Conservation (phyloP, 2,329 filamentous ascomycete species). For the Verticillium albo-atrum region DNA sequence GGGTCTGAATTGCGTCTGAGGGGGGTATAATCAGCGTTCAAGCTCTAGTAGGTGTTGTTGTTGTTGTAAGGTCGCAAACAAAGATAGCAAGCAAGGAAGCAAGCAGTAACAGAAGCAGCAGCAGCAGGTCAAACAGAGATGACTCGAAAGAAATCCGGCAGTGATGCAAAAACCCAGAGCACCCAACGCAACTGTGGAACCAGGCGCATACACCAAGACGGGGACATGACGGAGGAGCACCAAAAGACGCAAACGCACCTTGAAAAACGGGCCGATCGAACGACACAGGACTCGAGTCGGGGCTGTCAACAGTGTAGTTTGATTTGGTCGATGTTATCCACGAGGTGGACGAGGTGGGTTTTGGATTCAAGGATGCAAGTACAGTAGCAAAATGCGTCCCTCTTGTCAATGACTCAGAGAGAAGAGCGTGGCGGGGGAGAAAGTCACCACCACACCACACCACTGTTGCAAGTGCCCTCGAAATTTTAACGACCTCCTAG, state of each 20-base stretch:
- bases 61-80: not conserved
- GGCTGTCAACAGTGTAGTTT: not conserved
- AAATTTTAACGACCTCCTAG: no score
- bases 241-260: not conserved
- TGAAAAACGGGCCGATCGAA: not conserved
- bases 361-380: not conserved
- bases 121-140: no score
- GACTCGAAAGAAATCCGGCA: not conserved
- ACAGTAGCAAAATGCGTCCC: no score
- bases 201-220: not conserved
- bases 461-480: no score
- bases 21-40: not conserved
- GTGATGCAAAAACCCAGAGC: not conserved
- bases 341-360: not conserved
- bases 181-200: not conserved
- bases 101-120: no score
- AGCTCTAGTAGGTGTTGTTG: not conserved
- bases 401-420: no score
- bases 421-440: no score
- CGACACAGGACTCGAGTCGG: not conserved
- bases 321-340: not conserved
- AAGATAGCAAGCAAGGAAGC: not conserved
- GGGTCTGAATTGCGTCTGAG: conserved; percentile 2
- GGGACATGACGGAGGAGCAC: not conserved
- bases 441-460: no score